phyloP scores from a whole-genome alignment of 441 rosid genomes.

The Omphalea diandra region DNA sequence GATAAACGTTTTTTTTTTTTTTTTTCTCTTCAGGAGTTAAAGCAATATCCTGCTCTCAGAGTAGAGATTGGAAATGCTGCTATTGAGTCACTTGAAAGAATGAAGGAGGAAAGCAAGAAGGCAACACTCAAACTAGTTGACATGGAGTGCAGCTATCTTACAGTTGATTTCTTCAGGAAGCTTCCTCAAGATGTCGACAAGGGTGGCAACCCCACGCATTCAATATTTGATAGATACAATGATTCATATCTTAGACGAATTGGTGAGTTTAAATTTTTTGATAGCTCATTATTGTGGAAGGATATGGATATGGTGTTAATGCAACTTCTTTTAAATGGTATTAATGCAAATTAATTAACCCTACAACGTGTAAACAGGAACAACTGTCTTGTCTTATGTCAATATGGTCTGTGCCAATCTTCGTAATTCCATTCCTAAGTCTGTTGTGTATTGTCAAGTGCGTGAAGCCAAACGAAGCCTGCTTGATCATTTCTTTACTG shows the following conservation, averaged over 20 bases:
- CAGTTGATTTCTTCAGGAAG: slow-evolving; percentile 95
- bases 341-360: no score
- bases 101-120: slow-evolving; percentile 86
- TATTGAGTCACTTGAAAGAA: slow-evolving; percentile 77
- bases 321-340: background rate
- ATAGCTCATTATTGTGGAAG: no score
- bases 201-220: slow-evolving; percentile 95
- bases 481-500: slow-evolving; percentile 86
- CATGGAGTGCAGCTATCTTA: slow-evolving; percentile 89
- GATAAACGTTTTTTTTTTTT: background rate
- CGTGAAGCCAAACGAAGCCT: slow-evolving; percentile 91
- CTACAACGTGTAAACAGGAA: slow-evolving; percentile 45
- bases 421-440: slow-evolving; percentile 89
- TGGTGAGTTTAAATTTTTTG: slow-evolving; percentile 50
- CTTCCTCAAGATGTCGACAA: slow-evolving; percentile 97
- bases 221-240: slow-evolving; percentile 91
- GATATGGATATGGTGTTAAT: background rate
- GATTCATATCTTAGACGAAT: slow-evolving; percentile 87
- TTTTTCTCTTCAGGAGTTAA: slow-evolving; percentile 69
- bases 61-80: slow-evolving; percentile 92
- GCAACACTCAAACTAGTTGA: slow-evolving; percentile 89
- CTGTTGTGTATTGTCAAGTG: slow-evolving; percentile 91
- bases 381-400: slow-evolving; percentile 84
- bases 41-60: slow-evolving; percentile 94
- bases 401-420: slow-evolving; percentile 85